Evolutionary conservation across 345 rosid species (phyloP), one percentile per base, ranked within the genome.

Genomic region (Garcia nutans): DNA sequence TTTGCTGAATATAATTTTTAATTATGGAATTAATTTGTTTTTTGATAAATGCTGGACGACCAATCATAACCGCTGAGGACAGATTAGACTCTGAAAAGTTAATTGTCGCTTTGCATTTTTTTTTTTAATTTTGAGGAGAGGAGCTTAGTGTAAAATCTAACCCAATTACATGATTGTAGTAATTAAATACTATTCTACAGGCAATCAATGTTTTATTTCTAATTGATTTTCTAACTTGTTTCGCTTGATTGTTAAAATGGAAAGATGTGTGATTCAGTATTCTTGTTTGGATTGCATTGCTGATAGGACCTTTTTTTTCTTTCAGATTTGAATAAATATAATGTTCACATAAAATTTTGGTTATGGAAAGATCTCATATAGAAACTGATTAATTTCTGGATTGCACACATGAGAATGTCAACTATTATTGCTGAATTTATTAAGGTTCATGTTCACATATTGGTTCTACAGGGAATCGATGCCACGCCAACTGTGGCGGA

Each of bases 401-500:
- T 6, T 54, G n/a, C 17, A 37, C 10, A 7, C 4, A 33, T 33
- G 37, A 71, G n/a, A 28, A 71, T 50, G 45, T 42, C 22, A 10
- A 12, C 54, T 33, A 6, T 33, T 33, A 10, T 45, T 45, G 49
- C 49, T 45, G 49, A 45, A 45, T 45, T 8, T 45, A 45, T 33
- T 23, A 72, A 44, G 20, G 16, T 57, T 58, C 57, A 65, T n/a
- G 7, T 33, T 80, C 73, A 73, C 52, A 26, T 57, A 5, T 6
- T 69, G 55, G 54, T 67, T 80, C 71, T 20, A 42, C 83, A 82
- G 87, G 80, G 75, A 75, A 75, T 77, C 77, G 24, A 28, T 59
- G 28, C 45, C 76, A 7, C 58, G 67, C 56, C 65, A 31, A 6
- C 41, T 75, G 54, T 68, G 74, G 84, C 75, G 84, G 86, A 67